Conservation (phyloP, 179 eudicot genomes). For the Nepenthes alata region DNA sequence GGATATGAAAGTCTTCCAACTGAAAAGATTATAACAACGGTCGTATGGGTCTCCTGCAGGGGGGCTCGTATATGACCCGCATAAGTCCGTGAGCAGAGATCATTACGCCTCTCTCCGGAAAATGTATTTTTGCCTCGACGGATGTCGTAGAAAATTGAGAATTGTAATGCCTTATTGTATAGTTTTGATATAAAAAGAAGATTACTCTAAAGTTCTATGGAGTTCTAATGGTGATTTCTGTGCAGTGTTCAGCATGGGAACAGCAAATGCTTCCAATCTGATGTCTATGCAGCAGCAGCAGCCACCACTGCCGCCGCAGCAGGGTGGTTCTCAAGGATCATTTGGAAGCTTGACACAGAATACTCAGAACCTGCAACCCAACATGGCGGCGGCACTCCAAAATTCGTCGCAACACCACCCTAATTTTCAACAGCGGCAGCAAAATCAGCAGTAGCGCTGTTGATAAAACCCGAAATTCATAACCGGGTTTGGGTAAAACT, state of each 20-base stretch:
- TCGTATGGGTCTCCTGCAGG: too few relatives aligned
- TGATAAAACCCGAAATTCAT: too few relatives aligned
- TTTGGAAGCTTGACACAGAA: constrained; percentile 69
- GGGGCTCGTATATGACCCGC: too few relatives aligned
- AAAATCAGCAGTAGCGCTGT: constrained; percentile 40
- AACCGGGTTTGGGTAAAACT: too few relatives aligned
- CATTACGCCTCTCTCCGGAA: too few relatives aligned
- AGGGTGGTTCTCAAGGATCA: constrained; percentile 45
- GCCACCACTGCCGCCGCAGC: constrained; percentile 23
- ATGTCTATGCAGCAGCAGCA: constrained; percentile 67
- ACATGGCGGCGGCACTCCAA: constrained; percentile 43
- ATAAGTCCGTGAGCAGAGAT: too few relatives aligned
- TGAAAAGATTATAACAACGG: too few relatives aligned
- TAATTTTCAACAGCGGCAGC: constrained; percentile 80
- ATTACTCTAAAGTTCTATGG: neutral
- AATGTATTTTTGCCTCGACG: too few relatives aligned
- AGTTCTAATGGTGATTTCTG: neutral
- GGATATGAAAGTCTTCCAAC: too few relatives aligned
- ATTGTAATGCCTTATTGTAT: too few relatives aligned
- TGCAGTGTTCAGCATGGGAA: constrained; percentile 78
- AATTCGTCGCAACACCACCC: constrained; percentile 55
- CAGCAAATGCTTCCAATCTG: constrained; percentile 49
- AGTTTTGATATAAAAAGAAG: neutral
- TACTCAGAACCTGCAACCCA: constrained; percentile 60
- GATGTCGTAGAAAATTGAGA: too few relatives aligned